These are phyloP conservation scores for Ogataea allantospora DNA, from an alignment of 805 yeast genomes.

Conservation along the genomic window DNA sequence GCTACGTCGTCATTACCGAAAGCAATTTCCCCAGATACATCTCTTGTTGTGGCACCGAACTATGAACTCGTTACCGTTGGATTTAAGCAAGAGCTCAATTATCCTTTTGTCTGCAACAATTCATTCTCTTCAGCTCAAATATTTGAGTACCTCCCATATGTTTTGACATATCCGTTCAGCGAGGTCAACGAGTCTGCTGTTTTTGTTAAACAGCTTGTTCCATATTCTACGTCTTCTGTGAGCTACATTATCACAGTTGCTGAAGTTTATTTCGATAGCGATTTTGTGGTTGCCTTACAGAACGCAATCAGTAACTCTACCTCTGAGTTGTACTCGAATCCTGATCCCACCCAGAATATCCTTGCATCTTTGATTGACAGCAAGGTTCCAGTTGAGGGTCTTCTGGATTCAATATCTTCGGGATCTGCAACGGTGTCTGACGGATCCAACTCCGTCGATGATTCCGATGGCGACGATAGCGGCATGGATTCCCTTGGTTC, in stretches of 20 bases:
- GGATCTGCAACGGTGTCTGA: slow-evolving; percentile 10
- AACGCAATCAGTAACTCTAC: slow-evolving; percentile 44
- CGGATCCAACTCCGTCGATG: slow-evolving; percentile 5
- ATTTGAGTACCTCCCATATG: slow-evolving; percentile 78
- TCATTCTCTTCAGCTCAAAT: slow-evolving; percentile 81
- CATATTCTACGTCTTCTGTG: slow-evolving; percentile 56
- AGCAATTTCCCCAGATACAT: slow-evolving; percentile 65
- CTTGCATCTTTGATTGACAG: slow-evolving; percentile 73
- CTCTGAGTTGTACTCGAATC: slow-evolving; percentile 63
- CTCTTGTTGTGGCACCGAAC: slow-evolving; percentile 43
- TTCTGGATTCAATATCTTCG: slow-evolving; percentile 24
- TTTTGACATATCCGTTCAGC: slow-evolving; percentile 60
- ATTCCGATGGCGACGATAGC: too few species aligned
- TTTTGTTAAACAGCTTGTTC: slow-evolving; percentile 67
- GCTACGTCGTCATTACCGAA: slow-evolving; percentile 62
- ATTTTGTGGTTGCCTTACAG: slow-evolving; percentile 48
- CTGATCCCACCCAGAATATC: slow-evolving; percentile 50
- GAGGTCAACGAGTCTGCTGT: slow-evolving; percentile 37
- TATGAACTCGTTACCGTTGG: slow-evolving; percentile 68
- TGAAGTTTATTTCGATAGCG: slow-evolving; percentile 73
- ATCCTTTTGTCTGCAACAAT: slow-evolving; percentile 75
- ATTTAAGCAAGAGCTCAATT: slow-evolving; percentile 75
- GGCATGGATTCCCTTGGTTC: slow-evolving; percentile 25
- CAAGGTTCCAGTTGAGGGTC: slow-evolving; percentile 56
- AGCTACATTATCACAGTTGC: slow-evolving; percentile 84